Evolutionary conservation across 1,284 basidiomycete species (phyloP).

Genomic region (Athelia psychrophila): DNA sequence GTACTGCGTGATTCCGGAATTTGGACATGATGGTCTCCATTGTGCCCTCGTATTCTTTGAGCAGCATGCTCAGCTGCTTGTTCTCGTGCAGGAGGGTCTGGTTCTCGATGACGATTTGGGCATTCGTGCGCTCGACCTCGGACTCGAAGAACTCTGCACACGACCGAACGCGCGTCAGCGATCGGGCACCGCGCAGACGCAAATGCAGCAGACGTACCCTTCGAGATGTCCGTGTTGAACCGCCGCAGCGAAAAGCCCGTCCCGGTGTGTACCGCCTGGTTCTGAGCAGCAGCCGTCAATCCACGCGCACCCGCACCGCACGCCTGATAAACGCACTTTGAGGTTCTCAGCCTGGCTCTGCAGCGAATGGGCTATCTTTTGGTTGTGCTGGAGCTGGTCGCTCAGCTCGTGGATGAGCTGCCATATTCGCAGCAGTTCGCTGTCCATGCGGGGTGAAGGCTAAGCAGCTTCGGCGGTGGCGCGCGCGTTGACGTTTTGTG

Average conservation of each 20-base stretch:
- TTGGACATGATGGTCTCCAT: slow-evolving; percentile 97
- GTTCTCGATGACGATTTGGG: slow-evolving; percentile 92
- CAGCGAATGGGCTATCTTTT: slow-evolving; percentile 73
- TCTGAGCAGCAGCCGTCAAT: slow-evolving; percentile 40
- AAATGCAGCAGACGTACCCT: slow-evolving; percentile 49
- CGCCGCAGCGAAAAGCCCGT: slow-evolving; percentile 84
- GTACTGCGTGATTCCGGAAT: slow-evolving; percentile 88
- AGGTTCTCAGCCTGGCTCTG: slow-evolving; percentile 75
- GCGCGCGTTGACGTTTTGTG: too few relatives aligned
- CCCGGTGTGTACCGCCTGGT: slow-evolving; percentile 75
- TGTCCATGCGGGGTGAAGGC: slow-evolving; percentile 51
- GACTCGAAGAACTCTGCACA: slow-evolving; percentile 85
- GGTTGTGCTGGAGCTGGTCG: slow-evolving; percentile 87
- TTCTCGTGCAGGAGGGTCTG: slow-evolving; percentile 92
- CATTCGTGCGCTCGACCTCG: slow-evolving; percentile 88
- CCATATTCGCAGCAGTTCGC: slow-evolving; percentile 74
- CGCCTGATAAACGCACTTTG: slow-evolving; percentile 54
- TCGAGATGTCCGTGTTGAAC: slow-evolving; percentile 92
- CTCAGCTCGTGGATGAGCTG: slow-evolving; percentile 78
- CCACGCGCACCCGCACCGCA: slow-evolving; percentile 10
- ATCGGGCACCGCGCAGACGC: background rate
- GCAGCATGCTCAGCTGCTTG: slow-evolving; percentile 82
- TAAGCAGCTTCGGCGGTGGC: too few relatives aligned
- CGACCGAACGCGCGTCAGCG: background rate
- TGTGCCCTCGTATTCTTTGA: slow-evolving; percentile 95